phyloP scores from a whole-genome alignment of 768 basidiomycete genomes.

The Gymnopilus dilepis region DNA sequence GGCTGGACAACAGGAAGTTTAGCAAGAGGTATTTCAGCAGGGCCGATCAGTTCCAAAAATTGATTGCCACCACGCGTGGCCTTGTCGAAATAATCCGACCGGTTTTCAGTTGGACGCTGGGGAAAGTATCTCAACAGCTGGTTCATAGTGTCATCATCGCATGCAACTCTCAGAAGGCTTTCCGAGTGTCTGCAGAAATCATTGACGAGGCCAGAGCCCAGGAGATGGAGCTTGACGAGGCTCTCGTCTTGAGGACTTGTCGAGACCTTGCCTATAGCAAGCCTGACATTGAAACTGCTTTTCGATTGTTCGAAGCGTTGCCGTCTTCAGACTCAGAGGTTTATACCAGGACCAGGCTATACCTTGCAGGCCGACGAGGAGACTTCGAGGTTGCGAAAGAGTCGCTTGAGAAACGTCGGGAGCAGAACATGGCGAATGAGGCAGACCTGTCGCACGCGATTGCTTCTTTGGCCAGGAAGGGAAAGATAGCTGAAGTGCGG shows the following conservation, averaged over 20 bases:
- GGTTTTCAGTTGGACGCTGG: conserved; percentile 3
- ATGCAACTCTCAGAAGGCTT: neutral
- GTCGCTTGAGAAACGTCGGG: conserved; percentile 1
- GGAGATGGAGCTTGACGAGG: neutral
- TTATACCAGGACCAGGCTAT: conserved; percentile 5
- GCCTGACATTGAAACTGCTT: conserved; percentile 6
- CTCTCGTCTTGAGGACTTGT: neutral
- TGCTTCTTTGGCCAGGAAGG: conserved; percentile 57
- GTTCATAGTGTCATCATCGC: neutral
- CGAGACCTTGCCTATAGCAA: neutral
- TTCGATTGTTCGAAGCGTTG: conserved; percentile 7
- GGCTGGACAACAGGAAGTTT: conserved; percentile 7
- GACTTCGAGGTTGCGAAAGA: neutral
- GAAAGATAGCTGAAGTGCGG: conserved; percentile 44
- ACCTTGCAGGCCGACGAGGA: neutral
- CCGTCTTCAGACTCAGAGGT: neutral
- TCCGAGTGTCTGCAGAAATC: conserved; percentile 4
- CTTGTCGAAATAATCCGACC: neutral
- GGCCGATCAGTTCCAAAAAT: neutral
- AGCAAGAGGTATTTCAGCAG: neutral
- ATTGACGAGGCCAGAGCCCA: neutral
- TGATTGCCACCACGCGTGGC: neutral
- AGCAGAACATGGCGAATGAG: neutral
- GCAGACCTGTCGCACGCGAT: conserved; percentile 37
- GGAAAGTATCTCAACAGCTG: conserved; percentile 2